Evolutionary conservation across 768 basidiomycete genomes (phyloP).

Genomic region (Xanthoconium stramineum): DNA sequence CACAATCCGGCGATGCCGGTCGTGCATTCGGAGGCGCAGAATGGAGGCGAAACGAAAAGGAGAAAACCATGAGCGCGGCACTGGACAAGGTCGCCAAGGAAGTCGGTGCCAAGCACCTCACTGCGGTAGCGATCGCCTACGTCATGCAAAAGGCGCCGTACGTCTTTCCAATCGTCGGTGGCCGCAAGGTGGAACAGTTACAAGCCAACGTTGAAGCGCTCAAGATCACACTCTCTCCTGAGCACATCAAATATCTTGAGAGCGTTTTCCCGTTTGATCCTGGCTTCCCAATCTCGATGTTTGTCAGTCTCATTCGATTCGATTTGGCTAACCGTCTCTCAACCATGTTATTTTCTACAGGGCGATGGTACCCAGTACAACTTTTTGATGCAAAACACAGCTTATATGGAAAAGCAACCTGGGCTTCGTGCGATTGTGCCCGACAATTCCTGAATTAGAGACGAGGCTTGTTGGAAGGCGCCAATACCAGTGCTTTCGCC

Average conservation of each 20-base stretch:
- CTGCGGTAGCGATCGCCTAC: constrained; percentile 41
- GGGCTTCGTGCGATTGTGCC: background rate
- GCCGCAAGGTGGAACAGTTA: constrained; percentile 44
- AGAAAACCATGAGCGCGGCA: too few relatives aligned
- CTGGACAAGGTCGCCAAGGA: constrained; percentile 40
- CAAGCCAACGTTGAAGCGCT: constrained; percentile 43
- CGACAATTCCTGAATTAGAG: too few relatives aligned
- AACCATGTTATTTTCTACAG: background rate
- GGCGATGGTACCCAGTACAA: background rate
- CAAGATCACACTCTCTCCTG: constrained; percentile 34
- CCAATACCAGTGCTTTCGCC: too few relatives aligned
- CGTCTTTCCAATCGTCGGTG: constrained; percentile 42
- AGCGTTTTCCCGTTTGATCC: constrained; percentile 32
- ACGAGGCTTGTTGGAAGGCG: too few relatives aligned
- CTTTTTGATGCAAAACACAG: background rate
- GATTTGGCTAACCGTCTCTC: too few relatives aligned
- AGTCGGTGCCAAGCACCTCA: constrained; percentile 35
- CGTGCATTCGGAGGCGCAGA: too few relatives aligned
- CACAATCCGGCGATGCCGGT: too few relatives aligned
- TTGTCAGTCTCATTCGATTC: too few relatives aligned
- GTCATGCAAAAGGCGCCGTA: constrained; percentile 45
- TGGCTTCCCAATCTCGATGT: constrained; percentile 36
- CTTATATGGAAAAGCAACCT: background rate
- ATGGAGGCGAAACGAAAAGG: too few relatives aligned
- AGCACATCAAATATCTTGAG: constrained; percentile 41